Evolutionary conservation across 768 basidiomycete species (phyloP), one percentile per base, ranked within the genome.

Genomic region (Suillus cothurnatus): DNA sequence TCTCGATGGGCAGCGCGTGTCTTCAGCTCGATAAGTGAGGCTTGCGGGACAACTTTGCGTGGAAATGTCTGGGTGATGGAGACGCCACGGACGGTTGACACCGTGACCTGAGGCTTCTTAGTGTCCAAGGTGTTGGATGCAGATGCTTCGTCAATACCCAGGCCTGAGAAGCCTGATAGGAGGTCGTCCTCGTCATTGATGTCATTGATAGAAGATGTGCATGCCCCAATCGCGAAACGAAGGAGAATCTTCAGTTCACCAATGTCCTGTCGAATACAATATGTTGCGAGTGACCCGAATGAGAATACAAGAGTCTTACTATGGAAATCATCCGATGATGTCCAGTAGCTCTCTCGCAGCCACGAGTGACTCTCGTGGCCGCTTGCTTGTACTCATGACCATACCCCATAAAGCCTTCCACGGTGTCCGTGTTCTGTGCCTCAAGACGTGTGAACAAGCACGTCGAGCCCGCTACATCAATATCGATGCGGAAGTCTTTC

Each of bases 271-370:
- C 23, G 7, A 36, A 26, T 26, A 50, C 32, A 23, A 50, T 15
- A 49, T 34, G 28, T 65, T 52, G n/a, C n/a, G 28, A 1, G 17
- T 11, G 55, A 23, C 31, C 61, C 55, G 17, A 19, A 45, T 38
- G 21, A 36, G 2, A 12, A 57, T 14, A 19, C 11, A 17, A 23
- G 8, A 28, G 14, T 73, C 88, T 75, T 73, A 90, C 90, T 66
- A 90, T 90, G 67, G 76, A 79, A 14, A 91, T 73, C 63, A 89
- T 84, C 28, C 89, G 81, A 70, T 90, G 85, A 68, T 92, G 89
- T 0, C 84, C 87, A 1, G 83, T 79, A 57, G 79, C 79, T 32
- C 79, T 75, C 61, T 82, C 81, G 67, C 88, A 88, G 49, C 83
- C 85, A 5, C 73, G 67, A 1, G 81, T 83, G 23, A 76, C 70